Evolutionary conservation across 345 rosid species (phyloP).

Genomic region (Theobroma cacao): DNA sequence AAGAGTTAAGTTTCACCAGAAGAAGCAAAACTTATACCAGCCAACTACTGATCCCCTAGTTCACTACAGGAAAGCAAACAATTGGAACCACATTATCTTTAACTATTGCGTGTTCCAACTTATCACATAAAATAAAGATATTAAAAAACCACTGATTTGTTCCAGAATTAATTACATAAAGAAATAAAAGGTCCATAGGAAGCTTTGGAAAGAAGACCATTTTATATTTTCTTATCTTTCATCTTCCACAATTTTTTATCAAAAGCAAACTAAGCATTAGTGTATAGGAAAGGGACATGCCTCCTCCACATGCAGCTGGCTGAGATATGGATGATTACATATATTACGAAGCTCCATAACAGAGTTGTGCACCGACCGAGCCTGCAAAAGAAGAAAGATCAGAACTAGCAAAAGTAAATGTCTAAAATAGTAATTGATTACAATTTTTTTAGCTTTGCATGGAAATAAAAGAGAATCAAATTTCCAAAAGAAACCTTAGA

Average conservation of each 20-base stretch:
- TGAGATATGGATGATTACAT: slow-evolving; percentile 94
- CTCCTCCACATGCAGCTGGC: slow-evolving; percentile 95
- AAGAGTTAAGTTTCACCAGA: slow-evolving; percentile 2
- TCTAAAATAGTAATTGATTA: background rate
- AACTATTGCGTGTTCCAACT: background rate
- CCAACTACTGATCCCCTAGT: background rate
- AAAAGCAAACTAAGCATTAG: slow-evolving; percentile 8
- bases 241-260: slow-evolving; percentile 4
- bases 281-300: slow-evolving; percentile 32
- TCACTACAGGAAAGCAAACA: background rate
- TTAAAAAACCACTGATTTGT: background rate
- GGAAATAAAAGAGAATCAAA: background rate
- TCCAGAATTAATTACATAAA: slow-evolving; percentile 3
- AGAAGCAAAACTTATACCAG: slow-evolving; percentile 12
- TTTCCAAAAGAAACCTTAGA: slow-evolving; percentile 49
- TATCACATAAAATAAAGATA: background rate
- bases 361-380: slow-evolving; percentile 84
- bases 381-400: slow-evolving; percentile 36
- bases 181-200: slow-evolving; percentile 3
- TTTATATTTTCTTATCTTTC: background rate
- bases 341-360: slow-evolving; percentile 97
- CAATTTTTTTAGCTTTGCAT: background rate
- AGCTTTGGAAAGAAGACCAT: background rate
- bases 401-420: slow-evolving; percentile 3
- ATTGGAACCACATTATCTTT: background rate